Base-by-base conservation (phyloP, 2,329 filamentous ascomycete genomes). In the Botrytis pseudocinerea region DNA sequence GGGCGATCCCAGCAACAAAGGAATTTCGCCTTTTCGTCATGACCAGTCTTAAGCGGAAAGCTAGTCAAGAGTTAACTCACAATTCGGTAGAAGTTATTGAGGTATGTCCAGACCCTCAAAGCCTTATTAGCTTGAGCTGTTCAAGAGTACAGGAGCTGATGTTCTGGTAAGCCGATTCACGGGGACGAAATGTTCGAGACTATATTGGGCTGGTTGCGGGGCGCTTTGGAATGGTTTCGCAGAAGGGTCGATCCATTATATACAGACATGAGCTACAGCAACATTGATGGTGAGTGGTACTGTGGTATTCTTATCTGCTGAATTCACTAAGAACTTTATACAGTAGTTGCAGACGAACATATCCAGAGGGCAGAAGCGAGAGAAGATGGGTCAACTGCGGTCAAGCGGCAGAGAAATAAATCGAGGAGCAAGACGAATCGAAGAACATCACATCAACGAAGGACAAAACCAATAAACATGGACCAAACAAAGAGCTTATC, bases 21-120 rank as follows among this genome's bases (percentile, higher is more conserved):
- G 61, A 68, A 25, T 32, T 57, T 28, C 35, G 38, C n/a, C 44
- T 68, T 32, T 42, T 44, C 70, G 70, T 44, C 48, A 72, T 72
- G 70, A 72, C 62, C 70, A 66, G 62, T 69, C 73, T 66, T 63
- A 79, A 79, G 73, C 74, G 78, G 57, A 79, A 77, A 75, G 78
- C 78, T 42, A 51, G 69, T 20, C 69, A 76, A 46, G 70, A 79
- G 71, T 73, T 77, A 69, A 77, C 73, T 32, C 70, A 74, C 25
- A 74, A 75, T 60, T 75, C 75, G 18, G 61, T 74, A 28, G 51
- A 61, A 25, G 54, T 73, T 22, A 46, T 71, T n/a, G 71, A 77
- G 75, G 74, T 75, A 71, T 46, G 42, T 69, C n/a, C 48, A 16
- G n/a, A 44, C 28, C 3, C 28, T 5, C 4, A 28, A 57, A 44